Evolutionary conservation across 305 asterid species (phyloP).

Genomic region (Rubia balearica): DNA sequence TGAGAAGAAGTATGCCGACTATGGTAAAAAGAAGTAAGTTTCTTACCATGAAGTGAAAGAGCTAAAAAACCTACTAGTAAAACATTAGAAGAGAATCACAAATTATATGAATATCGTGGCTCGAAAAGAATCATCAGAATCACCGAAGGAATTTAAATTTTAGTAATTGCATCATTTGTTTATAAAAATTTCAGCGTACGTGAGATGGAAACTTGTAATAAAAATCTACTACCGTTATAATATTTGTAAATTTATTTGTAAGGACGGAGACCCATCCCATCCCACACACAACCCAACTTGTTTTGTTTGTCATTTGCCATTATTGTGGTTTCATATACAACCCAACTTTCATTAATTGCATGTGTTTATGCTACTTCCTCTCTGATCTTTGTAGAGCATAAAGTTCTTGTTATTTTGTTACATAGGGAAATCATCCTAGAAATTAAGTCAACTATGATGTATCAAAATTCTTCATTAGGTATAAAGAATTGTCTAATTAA

Average conservation of each 20-base stretch:
- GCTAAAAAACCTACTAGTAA: not conserved
- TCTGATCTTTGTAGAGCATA: too few species aligned
- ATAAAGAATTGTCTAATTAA: too few species aligned
- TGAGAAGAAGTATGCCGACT: constrained; percentile 1
- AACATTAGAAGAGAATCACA: not conserved
- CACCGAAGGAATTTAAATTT: constrained; percentile 4
- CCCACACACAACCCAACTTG: too few species aligned
- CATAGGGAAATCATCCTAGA: too few species aligned
- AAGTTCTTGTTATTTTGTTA: too few species aligned
- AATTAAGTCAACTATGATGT: too few species aligned
- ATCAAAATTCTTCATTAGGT: not conserved
- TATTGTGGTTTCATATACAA: too few species aligned
- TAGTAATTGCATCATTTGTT: not conserved
- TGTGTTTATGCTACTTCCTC: too few species aligned
- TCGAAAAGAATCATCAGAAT: not conserved
- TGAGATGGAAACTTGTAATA: not conserved
- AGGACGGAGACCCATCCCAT: not conserved
- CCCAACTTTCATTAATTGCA: too few species aligned
- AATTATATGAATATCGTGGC: not conserved
- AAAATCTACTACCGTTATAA: not conserved
- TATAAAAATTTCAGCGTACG: not conserved
- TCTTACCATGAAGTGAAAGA: constrained; percentile 10
- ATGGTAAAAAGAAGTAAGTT: constrained; percentile 13
- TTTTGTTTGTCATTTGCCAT: too few species aligned
- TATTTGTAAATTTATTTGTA: not conserved